Percentiles rank a stretch among this genome's conserved stretches.
Conservation (phyloP, 495 filamentous ascomycete species). For the Haplographium delicatum region DNA sequence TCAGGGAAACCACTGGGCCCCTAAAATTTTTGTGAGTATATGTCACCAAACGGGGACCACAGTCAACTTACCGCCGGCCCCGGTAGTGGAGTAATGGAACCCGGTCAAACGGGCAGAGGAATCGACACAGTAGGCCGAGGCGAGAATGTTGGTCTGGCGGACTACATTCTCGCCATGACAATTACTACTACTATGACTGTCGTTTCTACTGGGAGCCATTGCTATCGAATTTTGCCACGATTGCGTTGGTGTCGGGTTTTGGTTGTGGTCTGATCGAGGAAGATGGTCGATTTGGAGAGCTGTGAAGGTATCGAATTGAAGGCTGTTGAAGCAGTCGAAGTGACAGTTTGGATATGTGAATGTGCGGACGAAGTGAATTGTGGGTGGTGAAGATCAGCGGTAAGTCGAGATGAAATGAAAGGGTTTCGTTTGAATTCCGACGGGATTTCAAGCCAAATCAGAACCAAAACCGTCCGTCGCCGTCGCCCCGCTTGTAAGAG, state of each 20-base stretch:
- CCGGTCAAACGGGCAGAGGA: constrained; percentile 51
- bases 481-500: too few species aligned
- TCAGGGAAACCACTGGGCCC: constrained; percentile 97
- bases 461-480: too few species aligned
- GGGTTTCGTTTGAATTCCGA: too few species aligned
- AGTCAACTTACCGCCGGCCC: constrained; percentile 59
- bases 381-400: constrained; percentile 9
- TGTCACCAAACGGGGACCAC: not conserved
- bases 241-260: constrained; percentile 15
- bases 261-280: too few species aligned
- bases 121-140: constrained; percentile 78
- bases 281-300: constrained; percentile 3
- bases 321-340: constrained; percentile 1
- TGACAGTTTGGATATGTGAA: not conserved
- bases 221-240: constrained; percentile 29
- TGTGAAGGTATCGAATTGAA: constrained; percentile 9
- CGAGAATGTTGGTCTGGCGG: constrained; percentile 63
- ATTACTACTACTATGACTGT: constrained; percentile 65
- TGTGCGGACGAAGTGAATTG: constrained; percentile 3
- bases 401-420: constrained; percentile 7
- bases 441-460: too few species aligned
- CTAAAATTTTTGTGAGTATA: constrained; percentile 32
- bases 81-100: constrained; percentile 93
- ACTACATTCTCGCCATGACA: constrained; percentile 51
- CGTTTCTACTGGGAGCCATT: constrained; percentile 60